A percentile compares a stretch with the other conserved stretches of the same genome.
Evolutionary conservation across 1,284 basidiomycete genomes (phyloP).

Genomic region (Bjerkandera adusta): DNA sequence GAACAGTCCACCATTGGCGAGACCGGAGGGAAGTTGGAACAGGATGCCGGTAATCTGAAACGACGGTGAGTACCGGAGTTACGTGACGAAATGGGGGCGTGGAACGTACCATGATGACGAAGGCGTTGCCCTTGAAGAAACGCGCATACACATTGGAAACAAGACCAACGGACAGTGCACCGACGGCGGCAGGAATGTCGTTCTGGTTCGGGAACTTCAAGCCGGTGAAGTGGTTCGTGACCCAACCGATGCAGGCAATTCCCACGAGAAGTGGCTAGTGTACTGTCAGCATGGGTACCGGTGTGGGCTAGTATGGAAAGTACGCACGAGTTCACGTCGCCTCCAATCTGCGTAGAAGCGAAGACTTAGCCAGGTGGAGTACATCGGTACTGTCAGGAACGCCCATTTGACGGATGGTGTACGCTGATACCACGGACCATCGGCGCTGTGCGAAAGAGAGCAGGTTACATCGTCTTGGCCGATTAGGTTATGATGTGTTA

Average conservation of each 20-base stretch:
- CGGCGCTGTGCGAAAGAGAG: slow-evolving; percentile 46
- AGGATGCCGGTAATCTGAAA: slow-evolving; percentile 75
- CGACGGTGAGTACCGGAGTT: slow-evolving; percentile 2
- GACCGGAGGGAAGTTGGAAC: slow-evolving; percentile 85
- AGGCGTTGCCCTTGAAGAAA: slow-evolving; percentile 76
- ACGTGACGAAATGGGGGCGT: neutral
- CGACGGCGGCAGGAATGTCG: slow-evolving; percentile 74
- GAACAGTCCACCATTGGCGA: slow-evolving; percentile 84
- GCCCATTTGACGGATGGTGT: slow-evolving; percentile 61
- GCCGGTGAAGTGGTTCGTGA: slow-evolving; percentile 73
- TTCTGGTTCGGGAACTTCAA: slow-evolving; percentile 66
- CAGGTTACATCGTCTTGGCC: slow-evolving; percentile 65
- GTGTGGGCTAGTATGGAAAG: too few relatives aligned
- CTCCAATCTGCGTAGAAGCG: slow-evolving; percentile 75
- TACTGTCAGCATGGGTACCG: too few relatives aligned
- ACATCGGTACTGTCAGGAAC: slow-evolving; percentile 81
- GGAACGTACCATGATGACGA: slow-evolving; percentile 66
- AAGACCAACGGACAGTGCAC: slow-evolving; percentile 82
- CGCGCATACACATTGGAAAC: slow-evolving; percentile 83
- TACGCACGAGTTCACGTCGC: slow-evolving; percentile 65
- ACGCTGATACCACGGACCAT: slow-evolving; percentile 58
- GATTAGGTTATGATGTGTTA: slow-evolving; percentile 44
- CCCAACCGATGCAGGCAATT: slow-evolving; percentile 78
- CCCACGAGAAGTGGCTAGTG: slow-evolving; percentile 58
- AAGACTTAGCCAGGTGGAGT: slow-evolving; percentile 71